Percentiles rank a stretch among this genome's conserved stretches.
Evolutionary conservation across 1,284 basidiomycete species (phyloP).

Genomic region (Apiotrichum laibachii): DNA sequence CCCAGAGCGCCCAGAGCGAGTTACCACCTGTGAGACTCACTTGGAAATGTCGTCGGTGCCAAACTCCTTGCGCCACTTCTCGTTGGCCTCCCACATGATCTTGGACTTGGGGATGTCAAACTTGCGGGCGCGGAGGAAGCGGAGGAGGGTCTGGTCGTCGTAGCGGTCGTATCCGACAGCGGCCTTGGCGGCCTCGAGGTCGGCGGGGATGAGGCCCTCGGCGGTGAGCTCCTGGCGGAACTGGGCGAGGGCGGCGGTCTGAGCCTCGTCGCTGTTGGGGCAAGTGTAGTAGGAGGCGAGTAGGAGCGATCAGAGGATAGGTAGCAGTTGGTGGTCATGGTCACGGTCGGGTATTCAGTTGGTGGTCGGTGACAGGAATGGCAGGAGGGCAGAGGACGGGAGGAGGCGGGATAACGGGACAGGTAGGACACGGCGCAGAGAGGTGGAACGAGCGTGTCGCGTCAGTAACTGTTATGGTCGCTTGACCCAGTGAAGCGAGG

Average conservation of each 20-base stretch:
- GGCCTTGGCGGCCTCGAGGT: constrained; percentile 38
- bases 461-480: background rate
- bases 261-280: constrained; percentile 50
- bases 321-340: background rate
- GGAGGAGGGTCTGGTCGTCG: constrained; percentile 74
- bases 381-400: background rate
- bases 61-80: constrained; percentile 89
- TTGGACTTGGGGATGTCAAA: constrained; percentile 82
- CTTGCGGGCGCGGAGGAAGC: constrained; percentile 89
- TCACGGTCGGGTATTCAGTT: background rate
- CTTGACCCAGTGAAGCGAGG: background rate
- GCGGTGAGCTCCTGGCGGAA: constrained; percentile 63
- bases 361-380: background rate
- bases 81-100: constrained; percentile 75
- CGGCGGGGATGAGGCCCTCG: constrained; percentile 41
- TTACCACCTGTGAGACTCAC: constrained; percentile 55
- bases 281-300: background rate
- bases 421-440: background rate
- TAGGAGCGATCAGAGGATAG: background rate
- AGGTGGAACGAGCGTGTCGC: background rate
- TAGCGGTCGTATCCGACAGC: constrained; percentile 61
- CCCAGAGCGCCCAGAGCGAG: too few relatives aligned
- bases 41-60: constrained; percentile 81
- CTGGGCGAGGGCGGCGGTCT: constrained; percentile 66
- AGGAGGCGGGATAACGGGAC: background rate